Base-by-base conservation (phyloP, 73 alveolate genomes). In the Paramecium tetraurelia region DNA sequence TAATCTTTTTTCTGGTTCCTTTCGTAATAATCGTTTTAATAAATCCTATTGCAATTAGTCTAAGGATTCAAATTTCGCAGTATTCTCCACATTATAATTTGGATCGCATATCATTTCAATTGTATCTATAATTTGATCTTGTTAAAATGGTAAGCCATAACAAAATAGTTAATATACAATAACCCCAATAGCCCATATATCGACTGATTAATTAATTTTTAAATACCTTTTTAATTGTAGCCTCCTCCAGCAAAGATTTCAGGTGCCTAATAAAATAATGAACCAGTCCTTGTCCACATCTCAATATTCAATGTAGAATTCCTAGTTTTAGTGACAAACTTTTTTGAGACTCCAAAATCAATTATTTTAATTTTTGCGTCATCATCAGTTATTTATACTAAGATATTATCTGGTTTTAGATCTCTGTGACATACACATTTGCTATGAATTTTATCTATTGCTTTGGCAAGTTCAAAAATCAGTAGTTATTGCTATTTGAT, bases 401-500 rank as follows among this genome's bases (percentile, higher is more conserved):
- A 29, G 9, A 94, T 85, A 59, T 94, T 94, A 69, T 94, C 97
- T 9, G 95, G 97, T 40, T 94, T 94, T 5, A 94, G 40, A 50
- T 94, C 97, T 71, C 97, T 36, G 40, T 94, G 97, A 53, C 93
- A 85, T 12, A 94, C 94, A 14, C 97, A 93, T 59, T 68, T 59
- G n/a, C 33, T 20, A 72, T 94, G 97, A 46, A 94, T 85, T 33
- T 72, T 35, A 18, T 86, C 92, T 8, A 92, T 83, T 68, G 96
- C 96, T 24, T 24, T 40, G n/a, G 89, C 44, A 24, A 77, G 72
- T 21, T 77, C 75, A 40, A 12, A 46, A 46, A 43, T 14, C 16
- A 77, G 0, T 18, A 77, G 43, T 40, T 43, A 9, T 21, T 29
- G 27, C 27, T 77, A n/a, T 46, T 20, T 77, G 12, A 59, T 22